Evolutionary conservation across 2,329 filamentous ascomycete genomes (phyloP).

Genomic region (Fragosphaeria purpurea): DNA sequence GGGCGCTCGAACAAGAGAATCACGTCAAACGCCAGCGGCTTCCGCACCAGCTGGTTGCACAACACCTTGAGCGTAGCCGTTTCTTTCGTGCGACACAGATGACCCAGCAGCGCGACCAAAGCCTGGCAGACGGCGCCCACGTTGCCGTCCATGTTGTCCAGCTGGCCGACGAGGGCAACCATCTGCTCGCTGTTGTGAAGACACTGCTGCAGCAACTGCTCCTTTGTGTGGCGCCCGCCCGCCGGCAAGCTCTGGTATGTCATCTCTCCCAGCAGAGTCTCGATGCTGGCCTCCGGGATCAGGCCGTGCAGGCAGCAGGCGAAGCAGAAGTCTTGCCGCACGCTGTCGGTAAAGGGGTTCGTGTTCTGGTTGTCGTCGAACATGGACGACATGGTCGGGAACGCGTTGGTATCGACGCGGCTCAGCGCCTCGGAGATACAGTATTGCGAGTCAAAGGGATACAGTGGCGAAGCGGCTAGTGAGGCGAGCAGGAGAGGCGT

Average conservation of each 20-base stretch:
- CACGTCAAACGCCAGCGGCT: conserved; percentile 62
- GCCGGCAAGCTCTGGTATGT: conserved; percentile 70
- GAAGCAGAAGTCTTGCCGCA: conserved; percentile 69
- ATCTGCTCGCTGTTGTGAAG: conserved; percentile 60
- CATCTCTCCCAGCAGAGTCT: conserved; percentile 72
- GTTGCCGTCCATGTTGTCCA: conserved; percentile 88
- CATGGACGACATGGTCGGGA: conserved; percentile 48
- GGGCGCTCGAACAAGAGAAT: conserved; percentile 66
- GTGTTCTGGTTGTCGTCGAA: conserved; percentile 49
- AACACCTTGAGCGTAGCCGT: conserved; percentile 71
- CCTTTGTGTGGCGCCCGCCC: conserved; percentile 65
- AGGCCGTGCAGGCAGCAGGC: conserved; percentile 81
- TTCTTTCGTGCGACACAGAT: conserved; percentile 61
- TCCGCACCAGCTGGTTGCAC: conserved; percentile 63
- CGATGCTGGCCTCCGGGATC: conserved; percentile 68
- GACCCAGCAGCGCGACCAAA: conserved; percentile 59
- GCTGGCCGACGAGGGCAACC: conserved; percentile 59
- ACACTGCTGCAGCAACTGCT: conserved; percentile 69
- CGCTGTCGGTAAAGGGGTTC: conserved; percentile 47
- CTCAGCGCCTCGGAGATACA: conserved; percentile 61
- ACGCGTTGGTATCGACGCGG: conserved; percentile 74
- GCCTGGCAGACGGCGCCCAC: conserved; percentile 76
- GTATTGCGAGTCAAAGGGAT: conserved; percentile 63
- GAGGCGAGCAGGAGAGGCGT: conserved; percentile 44
- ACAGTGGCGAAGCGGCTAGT: conserved; percentile 49